A percentile compares a stretch with the other conserved stretches of the same genome.
phyloP scores from a whole-genome alignment of 768 basidiomycete species.

The Xerocomus brunneocitrinus region DNA sequence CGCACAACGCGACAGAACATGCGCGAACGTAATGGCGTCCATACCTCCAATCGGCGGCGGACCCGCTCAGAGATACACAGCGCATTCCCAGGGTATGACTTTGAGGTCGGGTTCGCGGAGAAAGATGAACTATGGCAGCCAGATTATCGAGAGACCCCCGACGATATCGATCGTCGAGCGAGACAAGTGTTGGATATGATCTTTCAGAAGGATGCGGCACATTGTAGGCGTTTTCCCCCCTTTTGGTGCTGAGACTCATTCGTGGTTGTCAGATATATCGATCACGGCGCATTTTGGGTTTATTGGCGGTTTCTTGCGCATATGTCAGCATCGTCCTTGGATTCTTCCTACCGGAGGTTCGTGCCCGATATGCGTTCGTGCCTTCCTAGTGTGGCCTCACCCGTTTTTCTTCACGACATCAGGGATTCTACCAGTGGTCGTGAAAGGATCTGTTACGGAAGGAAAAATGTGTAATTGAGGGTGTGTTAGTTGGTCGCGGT shows the following conservation, averaged over 20 bases:
- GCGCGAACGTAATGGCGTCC: constrained; percentile 59
- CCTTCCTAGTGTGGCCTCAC: not conserved
- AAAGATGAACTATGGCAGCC: constrained; percentile 55
- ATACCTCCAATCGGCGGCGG: constrained; percentile 69
- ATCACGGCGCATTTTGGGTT: constrained; percentile 64
- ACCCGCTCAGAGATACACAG: constrained; percentile 42
- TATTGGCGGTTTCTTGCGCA: constrained; percentile 50
- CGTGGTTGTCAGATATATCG: constrained; percentile 46
- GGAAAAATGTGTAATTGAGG: constrained; percentile 2
- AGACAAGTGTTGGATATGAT: constrained; percentile 49
- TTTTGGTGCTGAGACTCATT: not conserved
- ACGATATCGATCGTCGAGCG: constrained; percentile 45
- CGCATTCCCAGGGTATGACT: constrained; percentile 39
- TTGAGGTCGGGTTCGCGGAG: constrained; percentile 58
- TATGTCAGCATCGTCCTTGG: constrained; percentile 41
- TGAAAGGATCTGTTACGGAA: constrained; percentile 9
- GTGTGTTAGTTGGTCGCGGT: not conserved
- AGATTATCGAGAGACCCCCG: constrained; percentile 18
- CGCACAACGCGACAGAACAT: constrained; percentile 43
- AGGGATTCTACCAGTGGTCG: constrained; percentile 26
- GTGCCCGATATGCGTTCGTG: constrained; percentile 10
- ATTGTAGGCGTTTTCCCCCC: constrained; percentile 33
- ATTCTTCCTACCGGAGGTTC: constrained; percentile 62
- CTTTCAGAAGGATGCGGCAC: constrained; percentile 39
- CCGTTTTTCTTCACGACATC: not conserved